phyloP scores from a whole-genome alignment of 2,329 filamentous ascomycete species.

The Ploettnerulaceae sp. region DNA sequence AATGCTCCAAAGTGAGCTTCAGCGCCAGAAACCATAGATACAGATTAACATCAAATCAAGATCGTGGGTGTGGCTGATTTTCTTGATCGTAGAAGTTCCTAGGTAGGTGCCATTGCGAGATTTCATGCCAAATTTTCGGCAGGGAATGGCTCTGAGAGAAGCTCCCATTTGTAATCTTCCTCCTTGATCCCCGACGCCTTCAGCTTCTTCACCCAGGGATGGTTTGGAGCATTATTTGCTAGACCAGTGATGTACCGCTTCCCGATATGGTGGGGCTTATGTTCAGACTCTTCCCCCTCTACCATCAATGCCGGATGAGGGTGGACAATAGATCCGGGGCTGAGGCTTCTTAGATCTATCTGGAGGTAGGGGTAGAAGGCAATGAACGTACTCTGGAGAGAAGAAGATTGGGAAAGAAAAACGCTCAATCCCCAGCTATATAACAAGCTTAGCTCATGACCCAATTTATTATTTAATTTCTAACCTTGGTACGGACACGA shows the following conservation, averaged over 20 bases:
- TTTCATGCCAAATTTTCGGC: neutral
- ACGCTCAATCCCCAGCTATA: neutral
- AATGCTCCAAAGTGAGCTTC: neutral
- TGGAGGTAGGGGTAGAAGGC: too few relatives aligned
- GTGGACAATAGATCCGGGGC: neutral
- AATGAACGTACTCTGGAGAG: neutral
- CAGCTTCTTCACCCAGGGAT: constrained; percentile 1
- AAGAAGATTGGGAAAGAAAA: constrained; percentile 2
- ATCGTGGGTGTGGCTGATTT: too few relatives aligned
- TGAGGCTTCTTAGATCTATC: neutral
- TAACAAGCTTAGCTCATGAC: neutral
- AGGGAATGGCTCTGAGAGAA: constrained; percentile 4
- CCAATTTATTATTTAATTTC: neutral
- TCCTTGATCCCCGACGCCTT: constrained; percentile 5
- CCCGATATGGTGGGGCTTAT: constrained; percentile 1
- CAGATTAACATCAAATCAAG: neutral
- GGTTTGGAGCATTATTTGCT: neutral
- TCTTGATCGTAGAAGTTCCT: too few relatives aligned
- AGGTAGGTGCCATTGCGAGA: too few relatives aligned
- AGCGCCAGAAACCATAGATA: neutral
- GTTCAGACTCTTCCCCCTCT: neutral
- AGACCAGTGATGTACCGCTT: constrained; percentile 4
- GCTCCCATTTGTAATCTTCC: constrained; percentile 5
- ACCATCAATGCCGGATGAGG: neutral
- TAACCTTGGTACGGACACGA: neutral